Base-by-base conservation (phyloP, 2,329 filamentous ascomycete species). In the Xylariomycetidae sp. region DNA sequence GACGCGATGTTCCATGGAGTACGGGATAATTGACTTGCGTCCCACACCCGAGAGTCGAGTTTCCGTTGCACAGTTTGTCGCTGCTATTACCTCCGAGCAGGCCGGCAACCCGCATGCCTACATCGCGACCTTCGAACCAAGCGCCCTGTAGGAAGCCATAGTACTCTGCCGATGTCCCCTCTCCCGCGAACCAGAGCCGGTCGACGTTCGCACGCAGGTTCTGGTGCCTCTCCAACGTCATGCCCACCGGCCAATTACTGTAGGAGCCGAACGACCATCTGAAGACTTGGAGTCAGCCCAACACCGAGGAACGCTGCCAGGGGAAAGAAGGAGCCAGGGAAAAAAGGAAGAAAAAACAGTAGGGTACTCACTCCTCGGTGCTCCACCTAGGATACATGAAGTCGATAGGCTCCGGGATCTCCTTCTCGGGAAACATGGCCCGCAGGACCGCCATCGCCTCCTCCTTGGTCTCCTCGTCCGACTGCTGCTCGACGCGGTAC, bases 61-160 rank as follows among this genome's bases (percentile, higher is more conserved):
- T 43, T 19, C 40, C 38, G 24, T 52, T 29, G 22, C 50, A 49
- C 27, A 40, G 28, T 5, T 19, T 20, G 15, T 36, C 14, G 6
- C 30, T 36, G 15, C 34, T 34, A 7, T 35, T 36, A 18, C 51
- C 26, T 30, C 43, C 31, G 4, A 67, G 32, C 29, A 59, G 51
- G 6, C 47, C 58, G 2, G 65, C 66, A 22, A 74, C 56, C 2
- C 58, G 58, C 25, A 60, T 53, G 0, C 68, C 75, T 0, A 63
- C 68, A 5, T 67, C 62, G 2, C 62, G 60, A 0, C 76, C 75
- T 46, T 79, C 74, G 23, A 65, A 75, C 56, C 64, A 79, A 0
- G 74, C 73, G 0, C 74, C 76, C 18, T 83, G 79, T 49, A 83
- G 44, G 54, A 78, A 83, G 0, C 79, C 79, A 53, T 71, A 84